A percentile compares a stretch with the other conserved stretches of the same genome.
These are phyloP conservation scores for Acacia confusa DNA, from an alignment of 306 rosid genomes.

Conservation along the genomic window DNA sequence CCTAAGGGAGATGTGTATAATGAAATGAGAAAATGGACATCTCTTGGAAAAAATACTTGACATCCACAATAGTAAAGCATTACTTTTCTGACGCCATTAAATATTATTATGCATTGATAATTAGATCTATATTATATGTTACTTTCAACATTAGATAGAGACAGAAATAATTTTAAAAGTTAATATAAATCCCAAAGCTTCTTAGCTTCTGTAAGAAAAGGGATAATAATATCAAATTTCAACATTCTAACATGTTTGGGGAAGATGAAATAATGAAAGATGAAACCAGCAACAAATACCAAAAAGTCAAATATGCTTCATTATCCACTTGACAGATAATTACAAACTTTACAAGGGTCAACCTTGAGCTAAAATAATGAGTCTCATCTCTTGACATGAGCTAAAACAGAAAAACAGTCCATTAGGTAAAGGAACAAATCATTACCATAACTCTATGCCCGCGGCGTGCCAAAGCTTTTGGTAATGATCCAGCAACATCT, in stretches of 20 bases:
- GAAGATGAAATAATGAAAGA: constrained; percentile 22
- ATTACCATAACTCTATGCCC: constrained; percentile 98
- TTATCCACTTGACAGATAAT: constrained; percentile 2
- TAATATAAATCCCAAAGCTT: background rate
- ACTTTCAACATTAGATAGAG: background rate
- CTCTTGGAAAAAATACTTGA: background rate
- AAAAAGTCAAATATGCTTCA: background rate
- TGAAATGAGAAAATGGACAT: constrained; percentile 5
- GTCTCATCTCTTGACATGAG: constrained; percentile 8
- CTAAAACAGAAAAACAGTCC: background rate
- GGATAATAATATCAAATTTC: constrained; percentile 14
- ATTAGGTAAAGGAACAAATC: constrained; percentile 24
- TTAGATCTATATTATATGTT: constrained; percentile 3
- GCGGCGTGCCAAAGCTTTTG: constrained; percentile 98
- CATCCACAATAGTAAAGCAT: background rate
- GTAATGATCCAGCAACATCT: constrained; percentile 96
- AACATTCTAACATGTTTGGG: background rate
- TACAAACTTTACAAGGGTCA: background rate
- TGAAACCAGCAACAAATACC: constrained; percentile 21
- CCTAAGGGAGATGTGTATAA: constrained; percentile 49
- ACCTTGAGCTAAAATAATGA: constrained; percentile 2
- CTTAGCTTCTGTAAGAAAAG: background rate
- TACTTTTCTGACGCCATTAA: background rate
- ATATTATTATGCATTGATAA: background rate
- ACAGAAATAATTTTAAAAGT: background rate